These are phyloP conservation scores for Melastoma candidum DNA, from an alignment of 441 rosid species.

Conservation along the genomic window DNA sequence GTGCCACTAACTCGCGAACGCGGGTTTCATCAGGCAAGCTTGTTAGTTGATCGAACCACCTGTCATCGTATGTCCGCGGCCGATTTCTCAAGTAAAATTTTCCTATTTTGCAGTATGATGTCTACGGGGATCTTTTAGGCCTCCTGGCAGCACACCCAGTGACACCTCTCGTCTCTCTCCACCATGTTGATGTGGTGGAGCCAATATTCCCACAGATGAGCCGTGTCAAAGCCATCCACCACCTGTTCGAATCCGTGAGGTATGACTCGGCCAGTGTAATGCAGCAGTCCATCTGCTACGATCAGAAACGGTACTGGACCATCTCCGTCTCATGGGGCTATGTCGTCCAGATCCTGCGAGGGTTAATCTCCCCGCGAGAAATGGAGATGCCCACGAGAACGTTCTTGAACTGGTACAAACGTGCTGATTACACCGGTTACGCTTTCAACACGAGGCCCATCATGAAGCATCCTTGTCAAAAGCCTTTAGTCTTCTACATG, in stretches of 20 bases:
- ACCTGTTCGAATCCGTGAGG: constrained; percentile 44
- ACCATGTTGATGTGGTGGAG: constrained; percentile 69
- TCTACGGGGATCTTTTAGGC: constrained; percentile 66
- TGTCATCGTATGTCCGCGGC: too few relatives aligned
- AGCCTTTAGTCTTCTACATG: constrained; percentile 63
- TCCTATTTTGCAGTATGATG: constrained; percentile 57
- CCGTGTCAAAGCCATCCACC: constrained; percentile 39
- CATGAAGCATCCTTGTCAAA: constrained; percentile 59
- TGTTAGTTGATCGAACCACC: too few relatives aligned
- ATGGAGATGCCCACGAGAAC: constrained; percentile 85
- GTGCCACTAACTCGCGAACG: constrained; percentile 76
- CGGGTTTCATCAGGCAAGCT: constrained; percentile 81
- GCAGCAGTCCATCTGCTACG: constrained; percentile 86
- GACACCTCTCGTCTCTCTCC: constrained; percentile 63
- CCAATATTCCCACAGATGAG: constrained; percentile 62
- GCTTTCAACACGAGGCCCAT: constrained; percentile 86
- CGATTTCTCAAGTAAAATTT: not conserved
- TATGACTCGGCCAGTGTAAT: constrained; percentile 67
- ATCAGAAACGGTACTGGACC: constrained; percentile 47
- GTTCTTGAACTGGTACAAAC: constrained; percentile 71
- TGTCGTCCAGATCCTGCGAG: constrained; percentile 60
- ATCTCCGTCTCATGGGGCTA: constrained; percentile 85
- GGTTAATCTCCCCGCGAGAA: constrained; percentile 71
- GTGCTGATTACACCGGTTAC: constrained; percentile 68
- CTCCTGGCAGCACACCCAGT: constrained; percentile 66